Conservation (phyloP, 1,139 yeast species). For the Pichia cactophila region DNA sequence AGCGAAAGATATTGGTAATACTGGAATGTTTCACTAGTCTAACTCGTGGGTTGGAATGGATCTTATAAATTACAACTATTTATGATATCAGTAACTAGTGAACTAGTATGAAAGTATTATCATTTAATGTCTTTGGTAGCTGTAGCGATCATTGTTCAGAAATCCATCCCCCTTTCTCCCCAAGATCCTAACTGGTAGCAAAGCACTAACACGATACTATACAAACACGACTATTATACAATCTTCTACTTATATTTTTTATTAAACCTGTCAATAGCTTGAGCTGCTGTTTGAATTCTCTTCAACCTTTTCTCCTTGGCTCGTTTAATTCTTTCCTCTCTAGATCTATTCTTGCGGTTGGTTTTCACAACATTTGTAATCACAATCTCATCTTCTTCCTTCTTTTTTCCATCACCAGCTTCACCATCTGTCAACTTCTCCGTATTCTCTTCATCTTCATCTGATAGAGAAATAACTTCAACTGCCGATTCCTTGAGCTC, state of each 20-base stretch:
- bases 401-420: too few species aligned
- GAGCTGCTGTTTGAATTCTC: background rate
- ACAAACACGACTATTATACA: background rate
- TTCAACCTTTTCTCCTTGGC: background rate
- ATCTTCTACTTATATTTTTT: background rate
- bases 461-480: background rate
- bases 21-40: too few species aligned
- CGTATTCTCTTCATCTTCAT: background rate
- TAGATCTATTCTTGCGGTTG: background rate
- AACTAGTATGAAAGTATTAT: too few species aligned
- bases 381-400: background rate
- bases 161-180: too few species aligned
- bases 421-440: background rate
- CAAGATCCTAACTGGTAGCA: too few species aligned
- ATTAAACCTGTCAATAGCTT: background rate
- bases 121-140: too few species aligned
- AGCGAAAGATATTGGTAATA: too few species aligned
- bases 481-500: background rate
- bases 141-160: too few species aligned
- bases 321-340: background rate
- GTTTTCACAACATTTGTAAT: background rate
- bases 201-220: too few species aligned
- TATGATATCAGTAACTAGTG: too few species aligned
- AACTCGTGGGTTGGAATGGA: too few species aligned
- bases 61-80: too few species aligned